Evolutionary conservation across 2,329 filamentous ascomycete genomes (phyloP).

Genomic region (Cyphellophora europaea): DNA sequence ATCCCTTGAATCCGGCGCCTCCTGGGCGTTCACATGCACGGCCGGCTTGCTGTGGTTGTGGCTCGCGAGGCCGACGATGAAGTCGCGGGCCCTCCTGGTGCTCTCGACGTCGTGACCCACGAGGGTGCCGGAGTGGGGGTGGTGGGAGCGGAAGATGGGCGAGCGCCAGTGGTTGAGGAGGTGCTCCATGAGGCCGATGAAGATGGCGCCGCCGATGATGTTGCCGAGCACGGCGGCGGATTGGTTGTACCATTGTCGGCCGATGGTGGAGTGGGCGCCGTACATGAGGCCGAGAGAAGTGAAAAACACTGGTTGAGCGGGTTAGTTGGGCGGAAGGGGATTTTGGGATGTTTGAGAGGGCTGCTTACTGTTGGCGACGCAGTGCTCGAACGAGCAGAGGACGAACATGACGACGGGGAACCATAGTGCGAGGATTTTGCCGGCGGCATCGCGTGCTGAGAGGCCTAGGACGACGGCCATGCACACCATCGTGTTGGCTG

Average conservation of each 20-base stretch:
- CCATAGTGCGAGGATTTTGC: too few species aligned
- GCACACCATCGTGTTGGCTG: too few species aligned
- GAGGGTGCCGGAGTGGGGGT: not conserved
- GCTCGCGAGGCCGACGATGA: not conserved
- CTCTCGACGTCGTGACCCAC: constrained; percentile 3
- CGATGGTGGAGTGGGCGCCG: constrained; percentile 2
- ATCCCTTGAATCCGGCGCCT: too few species aligned
- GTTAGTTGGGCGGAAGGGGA: too few species aligned
- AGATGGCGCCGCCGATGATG: constrained; percentile 3
- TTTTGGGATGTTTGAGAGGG: too few species aligned
- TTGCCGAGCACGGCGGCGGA: constrained; percentile 3
- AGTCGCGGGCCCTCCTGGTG: not conserved
- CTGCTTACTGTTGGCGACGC: too few species aligned
- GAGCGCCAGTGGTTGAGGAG: constrained; percentile 4
- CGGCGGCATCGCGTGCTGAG: too few species aligned
- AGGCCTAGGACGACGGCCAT: too few species aligned
- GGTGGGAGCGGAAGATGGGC: not conserved
- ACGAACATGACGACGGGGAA: too few species aligned
- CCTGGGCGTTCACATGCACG: too few species aligned
- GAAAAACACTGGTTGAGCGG: constrained; percentile 1
- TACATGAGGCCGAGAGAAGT: constrained; percentile 1
- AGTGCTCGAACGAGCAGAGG: too few species aligned
- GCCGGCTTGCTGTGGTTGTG: too few species aligned
- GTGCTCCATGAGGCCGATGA: constrained; percentile 2
- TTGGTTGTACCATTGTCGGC: constrained; percentile 4